Conservation (phyloP, 2,329 filamentous ascomycete genomes). For the Cadophora sp. region DNA sequence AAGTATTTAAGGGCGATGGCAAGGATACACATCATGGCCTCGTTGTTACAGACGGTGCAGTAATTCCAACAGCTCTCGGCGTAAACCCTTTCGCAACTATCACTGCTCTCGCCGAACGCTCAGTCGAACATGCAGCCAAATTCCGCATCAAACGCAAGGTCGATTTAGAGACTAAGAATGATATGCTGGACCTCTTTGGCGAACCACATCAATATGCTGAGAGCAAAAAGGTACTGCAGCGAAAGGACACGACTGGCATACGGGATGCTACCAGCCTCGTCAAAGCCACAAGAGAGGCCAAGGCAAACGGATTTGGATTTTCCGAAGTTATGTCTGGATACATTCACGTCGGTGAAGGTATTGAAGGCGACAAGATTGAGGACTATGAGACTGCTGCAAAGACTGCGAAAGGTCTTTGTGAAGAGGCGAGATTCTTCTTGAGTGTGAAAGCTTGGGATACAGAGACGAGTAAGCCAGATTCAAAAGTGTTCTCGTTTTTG, state of each 20-base stretch:
- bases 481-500: not conserved
- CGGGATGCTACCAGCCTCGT: slow-evolving; percentile 51
- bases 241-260: slow-evolving; percentile 45
- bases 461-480: slow-evolving; percentile 46
- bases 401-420: slow-evolving; percentile 59
- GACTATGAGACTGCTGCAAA: slow-evolving; percentile 61
- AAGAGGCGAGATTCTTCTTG: slow-evolving; percentile 64
- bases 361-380: slow-evolving; percentile 54
- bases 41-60: slow-evolving; percentile 66
- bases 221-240: slow-evolving; percentile 22
- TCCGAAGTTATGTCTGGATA: slow-evolving; percentile 70
- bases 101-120: slow-evolving; percentile 70
- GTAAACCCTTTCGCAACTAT: slow-evolving; percentile 75
- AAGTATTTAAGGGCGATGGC: slow-evolving; percentile 62
- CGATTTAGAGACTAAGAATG: slow-evolving; percentile 54
- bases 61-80: slow-evolving; percentile 66
- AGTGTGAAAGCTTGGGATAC: slow-evolving; percentile 63
- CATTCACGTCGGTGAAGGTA: slow-evolving; percentile 55
- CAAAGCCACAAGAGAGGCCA: slow-evolving; percentile 36
- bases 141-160: slow-evolving; percentile 51
- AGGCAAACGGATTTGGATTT: slow-evolving; percentile 62
- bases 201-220: slow-evolving; percentile 49
- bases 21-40: slow-evolving; percentile 61
- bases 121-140: slow-evolving; percentile 58
- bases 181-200: slow-evolving; percentile 61